Percentiles rank a stretch among this genome's conserved stretches.
phyloP scores from a whole-genome alignment of 306 rosid species.

The Fragaria vesca region DNA sequence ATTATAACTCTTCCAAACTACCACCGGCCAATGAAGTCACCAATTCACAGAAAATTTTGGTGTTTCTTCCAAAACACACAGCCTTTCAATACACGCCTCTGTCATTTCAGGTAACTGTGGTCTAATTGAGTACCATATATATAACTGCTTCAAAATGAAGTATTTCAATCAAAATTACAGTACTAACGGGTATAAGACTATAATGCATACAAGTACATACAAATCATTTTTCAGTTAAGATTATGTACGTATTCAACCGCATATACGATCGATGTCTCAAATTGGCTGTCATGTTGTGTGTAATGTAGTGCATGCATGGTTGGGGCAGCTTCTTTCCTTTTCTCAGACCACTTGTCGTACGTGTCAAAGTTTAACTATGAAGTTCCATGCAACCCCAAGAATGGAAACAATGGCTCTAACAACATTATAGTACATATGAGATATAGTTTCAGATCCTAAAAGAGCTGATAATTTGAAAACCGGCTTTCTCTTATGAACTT shows the following conservation, averaged over 20 bases:
- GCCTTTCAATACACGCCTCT: not conserved
- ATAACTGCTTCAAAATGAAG: not conserved
- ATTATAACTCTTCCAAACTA: not conserved
- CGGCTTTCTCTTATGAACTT: not conserved
- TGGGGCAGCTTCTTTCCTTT: not conserved
- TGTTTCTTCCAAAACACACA: not conserved
- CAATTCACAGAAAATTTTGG: not conserved
- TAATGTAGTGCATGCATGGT: not conserved
- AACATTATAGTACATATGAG: not conserved
- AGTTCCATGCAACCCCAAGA: not conserved
- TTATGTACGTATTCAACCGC: not conserved
- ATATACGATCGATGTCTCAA: not conserved
- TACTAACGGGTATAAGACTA: not conserved
- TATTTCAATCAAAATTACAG: not conserved
- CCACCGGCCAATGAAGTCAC: not conserved
- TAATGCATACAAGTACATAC: not conserved
- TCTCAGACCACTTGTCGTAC: not conserved
- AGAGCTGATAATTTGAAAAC: not conserved
- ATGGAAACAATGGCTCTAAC: not conserved
- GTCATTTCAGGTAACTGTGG: not conserved
- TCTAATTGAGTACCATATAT: not conserved
- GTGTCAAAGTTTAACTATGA: not conserved
- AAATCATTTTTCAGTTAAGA: not conserved
- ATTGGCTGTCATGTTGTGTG: not conserved
- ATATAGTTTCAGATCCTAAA: not conserved